Base-by-base conservation (phyloP, 1,284 basidiomycete species). In the Inonotus hispidus region DNA sequence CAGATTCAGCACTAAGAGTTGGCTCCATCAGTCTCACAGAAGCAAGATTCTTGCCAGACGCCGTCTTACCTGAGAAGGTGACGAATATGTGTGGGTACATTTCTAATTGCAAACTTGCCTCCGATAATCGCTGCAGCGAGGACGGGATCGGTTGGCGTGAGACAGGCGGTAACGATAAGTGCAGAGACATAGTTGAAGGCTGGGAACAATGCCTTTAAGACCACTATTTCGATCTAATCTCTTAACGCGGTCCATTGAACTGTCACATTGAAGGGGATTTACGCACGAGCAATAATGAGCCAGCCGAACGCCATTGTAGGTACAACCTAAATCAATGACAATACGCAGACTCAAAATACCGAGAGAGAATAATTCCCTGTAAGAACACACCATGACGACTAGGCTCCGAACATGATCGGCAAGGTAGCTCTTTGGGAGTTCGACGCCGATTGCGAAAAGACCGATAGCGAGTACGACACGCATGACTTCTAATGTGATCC, bases 121-220 rank as follows among this genome's bases (percentile, higher is more conserved):
- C 92, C 94, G 79, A 79, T 72, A 62, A 64, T 64, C 7, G 55
- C 56, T 5, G 59, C 47, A 23, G 63, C 59, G 46, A 88, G 86
- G 58, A 90, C 87, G 0, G 95, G 95, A 74, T 98, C 95, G 1
- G 95, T 98, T 0, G 95, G 95, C 0, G 95, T 97, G 27, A 97
- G 80, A 66, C 91, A 94, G 0, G 95, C 92, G 1, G 94, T 89
- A 58, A 98, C 86, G 45, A 87, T 90, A 11, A 97, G 81, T 19
- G 85, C 82, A 0, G 90, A 89, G 11, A 92, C 76, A 69, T 84
- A 89, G 59, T 79, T 78, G 53, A 95, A 75, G 0, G 73, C 21
- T 21, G 46, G 46, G 25, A 49, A 49, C 21, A 49, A 49, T 49
- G 6, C n/a, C n/a, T n/a, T n/a, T n/a, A n/a, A n/a, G n/a, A n/a